Evolutionary conservation across 2,329 filamentous ascomycete species (phyloP).

Genomic region (Talaromyces sp.): DNA sequence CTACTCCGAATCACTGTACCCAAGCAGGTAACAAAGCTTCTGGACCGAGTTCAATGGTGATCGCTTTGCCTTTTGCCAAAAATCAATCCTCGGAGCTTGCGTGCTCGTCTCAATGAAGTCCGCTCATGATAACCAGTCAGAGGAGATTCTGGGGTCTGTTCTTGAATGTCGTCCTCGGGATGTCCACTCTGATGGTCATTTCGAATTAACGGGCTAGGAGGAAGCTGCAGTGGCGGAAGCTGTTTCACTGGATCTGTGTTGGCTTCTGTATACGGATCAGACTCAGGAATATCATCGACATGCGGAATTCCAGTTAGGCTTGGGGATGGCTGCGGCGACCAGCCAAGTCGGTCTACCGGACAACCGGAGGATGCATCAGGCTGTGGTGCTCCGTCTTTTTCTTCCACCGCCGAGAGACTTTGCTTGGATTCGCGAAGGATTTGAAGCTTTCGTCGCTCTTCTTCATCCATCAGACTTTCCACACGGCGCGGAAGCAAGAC

Average conservation of each 20-base stretch:
- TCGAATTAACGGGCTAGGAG: slow-evolving; percentile 29
- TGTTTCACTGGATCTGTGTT: slow-evolving; percentile 4
- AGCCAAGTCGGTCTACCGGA: background rate
- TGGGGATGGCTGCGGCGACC: slow-evolving; percentile 1
- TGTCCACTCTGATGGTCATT: slow-evolving; percentile 21
- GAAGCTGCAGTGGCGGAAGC: slow-evolving; percentile 4
- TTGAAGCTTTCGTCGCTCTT: slow-evolving; percentile 65
- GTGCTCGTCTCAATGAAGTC: background rate
- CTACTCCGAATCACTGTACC: background rate
- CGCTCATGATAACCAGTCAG: background rate
- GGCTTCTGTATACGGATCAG: background rate
- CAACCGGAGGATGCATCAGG: background rate
- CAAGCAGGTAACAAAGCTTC: background rate
- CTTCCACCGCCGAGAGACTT: background rate
- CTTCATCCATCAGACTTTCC: slow-evolving; percentile 71
- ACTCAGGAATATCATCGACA: background rate
- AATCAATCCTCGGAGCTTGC: slow-evolving; percentile 7
- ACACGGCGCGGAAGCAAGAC: slow-evolving; percentile 63
- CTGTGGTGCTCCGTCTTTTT: background rate
- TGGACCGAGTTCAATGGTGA: background rate
- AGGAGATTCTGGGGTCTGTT: background rate
- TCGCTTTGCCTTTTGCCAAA: slow-evolving; percentile 4
- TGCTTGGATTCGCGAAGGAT: background rate
- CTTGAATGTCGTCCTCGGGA: background rate
- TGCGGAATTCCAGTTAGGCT: background rate